Percentiles rank a stretch among this genome's conserved stretches.
Conservation (phyloP, 169 alveolate species). For the Amoebophrya sp. region DNA sequence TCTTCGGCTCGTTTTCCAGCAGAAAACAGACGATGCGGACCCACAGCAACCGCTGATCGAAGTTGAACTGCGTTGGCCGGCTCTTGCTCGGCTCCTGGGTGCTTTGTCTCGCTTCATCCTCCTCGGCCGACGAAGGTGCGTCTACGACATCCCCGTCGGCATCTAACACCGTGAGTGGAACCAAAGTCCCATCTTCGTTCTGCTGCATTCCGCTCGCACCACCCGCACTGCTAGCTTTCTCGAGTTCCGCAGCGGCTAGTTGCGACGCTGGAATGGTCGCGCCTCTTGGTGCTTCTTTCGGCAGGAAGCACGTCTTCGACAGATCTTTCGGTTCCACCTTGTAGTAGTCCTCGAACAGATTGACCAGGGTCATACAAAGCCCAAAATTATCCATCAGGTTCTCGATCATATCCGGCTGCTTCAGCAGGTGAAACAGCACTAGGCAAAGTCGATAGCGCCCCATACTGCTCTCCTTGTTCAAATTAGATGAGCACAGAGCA, state of each 20-base stretch:
- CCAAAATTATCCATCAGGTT: not conserved
- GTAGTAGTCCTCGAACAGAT: conserved; percentile 14
- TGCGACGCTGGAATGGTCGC: not conserved
- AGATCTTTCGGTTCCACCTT: not conserved
- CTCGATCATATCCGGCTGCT: not conserved
- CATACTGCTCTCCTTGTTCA: not conserved
- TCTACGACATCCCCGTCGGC: not conserved
- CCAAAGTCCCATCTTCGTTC: not conserved
- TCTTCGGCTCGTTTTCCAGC: not conserved
- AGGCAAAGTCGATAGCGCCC: not conserved
- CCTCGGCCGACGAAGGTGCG: not conserved
- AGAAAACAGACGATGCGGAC: not conserved
- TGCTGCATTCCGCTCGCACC: not conserved
- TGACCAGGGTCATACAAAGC: not conserved
- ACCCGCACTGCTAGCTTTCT: not conserved
- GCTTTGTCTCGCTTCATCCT: not conserved
- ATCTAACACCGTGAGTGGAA: not conserved
- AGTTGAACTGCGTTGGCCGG: not conserved
- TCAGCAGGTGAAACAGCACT: not conserved
- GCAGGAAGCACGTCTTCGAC: not conserved
- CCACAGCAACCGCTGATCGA: conserved; percentile 13
- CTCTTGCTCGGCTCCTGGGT: not conserved
- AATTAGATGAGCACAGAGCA: too few relatives aligned
- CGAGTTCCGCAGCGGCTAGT: not conserved
- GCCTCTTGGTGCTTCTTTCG: not conserved